phyloP scores from a whole-genome alignment of 352 stramenopile species.

The Pythium insidiosum region DNA sequence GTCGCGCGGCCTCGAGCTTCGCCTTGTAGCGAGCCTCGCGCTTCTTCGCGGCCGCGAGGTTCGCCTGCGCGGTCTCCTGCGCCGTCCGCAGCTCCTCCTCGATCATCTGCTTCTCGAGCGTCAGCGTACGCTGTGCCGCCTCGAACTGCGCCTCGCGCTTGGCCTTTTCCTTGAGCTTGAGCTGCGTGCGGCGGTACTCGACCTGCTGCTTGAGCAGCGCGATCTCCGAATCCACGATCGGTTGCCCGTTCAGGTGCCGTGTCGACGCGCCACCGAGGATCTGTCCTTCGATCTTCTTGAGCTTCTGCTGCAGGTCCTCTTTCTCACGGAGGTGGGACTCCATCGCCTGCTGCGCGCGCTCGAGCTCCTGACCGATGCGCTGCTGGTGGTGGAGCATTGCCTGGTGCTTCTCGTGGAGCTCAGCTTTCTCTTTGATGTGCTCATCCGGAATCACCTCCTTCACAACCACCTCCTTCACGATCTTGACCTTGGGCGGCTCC shows the following conservation, averaged over 20 bases:
- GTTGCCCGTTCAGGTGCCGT: slow-evolving; percentile 6
- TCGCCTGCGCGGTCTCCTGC: slow-evolving; percentile 56
- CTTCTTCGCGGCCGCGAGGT: slow-evolving; percentile 41
- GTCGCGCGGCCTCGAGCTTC: slow-evolving; percentile 66
- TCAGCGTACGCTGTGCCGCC: slow-evolving; percentile 40
- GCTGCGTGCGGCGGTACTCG: slow-evolving; percentile 66
- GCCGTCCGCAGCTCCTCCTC: slow-evolving; percentile 64
- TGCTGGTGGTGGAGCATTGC: slow-evolving; percentile 61
- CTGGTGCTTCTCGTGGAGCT: slow-evolving; percentile 59
- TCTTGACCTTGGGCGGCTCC: slow-evolving; percentile 28
- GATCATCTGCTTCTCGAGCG: slow-evolving; percentile 66
- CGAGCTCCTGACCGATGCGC: slow-evolving; percentile 63
- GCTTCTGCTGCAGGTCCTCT: slow-evolving; percentile 44
- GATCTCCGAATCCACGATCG: slow-evolving; percentile 49
- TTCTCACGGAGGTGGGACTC: slow-evolving; percentile 54
- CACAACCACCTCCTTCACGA: slow-evolving; percentile 61
- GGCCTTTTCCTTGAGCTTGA: slow-evolving; percentile 71
- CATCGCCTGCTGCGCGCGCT: slow-evolving; percentile 66
- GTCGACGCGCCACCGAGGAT: slow-evolving; percentile 49
- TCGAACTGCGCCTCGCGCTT: slow-evolving; percentile 63
- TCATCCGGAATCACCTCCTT: slow-evolving; percentile 71
- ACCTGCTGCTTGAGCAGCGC: slow-evolving; percentile 75
- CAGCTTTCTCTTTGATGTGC: slow-evolving; percentile 50
- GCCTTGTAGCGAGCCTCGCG: slow-evolving; percentile 57
- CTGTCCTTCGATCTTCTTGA: slow-evolving; percentile 76